These are phyloP conservation scores for Neurospora sp. DNA, from an alignment of 2,329 filamentous ascomycete genomes.

Conservation along the genomic window DNA sequence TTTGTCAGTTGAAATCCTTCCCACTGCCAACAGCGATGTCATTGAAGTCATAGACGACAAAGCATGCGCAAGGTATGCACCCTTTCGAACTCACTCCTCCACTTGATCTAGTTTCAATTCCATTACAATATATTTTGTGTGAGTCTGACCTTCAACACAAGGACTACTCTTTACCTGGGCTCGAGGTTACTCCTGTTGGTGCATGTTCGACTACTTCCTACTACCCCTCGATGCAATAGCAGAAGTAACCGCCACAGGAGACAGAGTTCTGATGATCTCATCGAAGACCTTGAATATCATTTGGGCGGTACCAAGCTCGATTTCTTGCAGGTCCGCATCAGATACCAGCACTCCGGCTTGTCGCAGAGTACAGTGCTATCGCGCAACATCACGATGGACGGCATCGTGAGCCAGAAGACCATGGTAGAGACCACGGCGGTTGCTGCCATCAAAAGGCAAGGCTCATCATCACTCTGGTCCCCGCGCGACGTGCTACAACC, in stretches of 20 bases:
- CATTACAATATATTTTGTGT: not conserved
- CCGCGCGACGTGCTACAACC: conserved; percentile 25
- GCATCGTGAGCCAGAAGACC: conserved; percentile 33
- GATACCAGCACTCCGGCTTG: conserved; percentile 48
- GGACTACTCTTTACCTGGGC: conserved; percentile 23
- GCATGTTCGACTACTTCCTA: conserved; percentile 28
- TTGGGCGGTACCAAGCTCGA: conserved; percentile 38
- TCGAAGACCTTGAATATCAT: conserved; percentile 47
- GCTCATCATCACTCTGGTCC: conserved; percentile 41
- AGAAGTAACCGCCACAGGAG: conserved; percentile 17
- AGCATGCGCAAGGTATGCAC: conserved; percentile 29
- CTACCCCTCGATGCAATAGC: conserved; percentile 4
- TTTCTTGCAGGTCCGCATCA: conserved; percentile 42
- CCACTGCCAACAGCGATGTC: conserved; percentile 30
- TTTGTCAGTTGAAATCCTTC: conserved; percentile 34
- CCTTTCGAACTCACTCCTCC: not conserved
- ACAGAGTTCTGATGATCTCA: conserved; percentile 42
- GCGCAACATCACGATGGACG: conserved; percentile 16
- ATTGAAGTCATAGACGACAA: conserved; percentile 38
- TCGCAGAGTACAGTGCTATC: conserved; percentile 18
- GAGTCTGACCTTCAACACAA: not conserved
- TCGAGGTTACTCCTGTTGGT: conserved; percentile 40
- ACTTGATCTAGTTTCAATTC: not conserved
- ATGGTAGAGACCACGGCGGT: conserved; percentile 41
- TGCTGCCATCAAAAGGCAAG: conserved; percentile 39